Percentiles rank a stretch among this genome's conserved stretches.
Evolutionary conservation across 2,329 filamentous ascomycete genomes (phyloP).

Genomic region (Magnaporthiopsis incrustans): DNA sequence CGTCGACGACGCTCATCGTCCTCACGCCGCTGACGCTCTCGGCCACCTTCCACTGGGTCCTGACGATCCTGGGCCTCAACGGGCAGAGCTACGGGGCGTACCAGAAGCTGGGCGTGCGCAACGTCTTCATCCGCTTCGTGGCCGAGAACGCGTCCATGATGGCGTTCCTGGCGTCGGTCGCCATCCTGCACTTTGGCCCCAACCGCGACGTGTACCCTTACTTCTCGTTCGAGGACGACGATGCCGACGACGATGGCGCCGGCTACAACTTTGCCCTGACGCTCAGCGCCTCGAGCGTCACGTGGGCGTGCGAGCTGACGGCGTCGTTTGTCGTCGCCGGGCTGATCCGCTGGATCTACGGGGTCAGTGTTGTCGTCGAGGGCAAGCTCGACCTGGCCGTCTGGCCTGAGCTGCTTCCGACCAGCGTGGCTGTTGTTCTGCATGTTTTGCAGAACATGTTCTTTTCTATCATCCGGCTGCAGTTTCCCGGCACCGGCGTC

Average conservation of each 20-base stretch:
- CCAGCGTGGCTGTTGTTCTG: constrained; percentile 56
- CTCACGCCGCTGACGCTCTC: constrained; percentile 59
- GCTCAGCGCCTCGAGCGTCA: constrained; percentile 54
- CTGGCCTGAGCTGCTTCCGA: constrained; percentile 61
- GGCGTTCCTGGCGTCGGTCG: constrained; percentile 57
- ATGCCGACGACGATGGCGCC: constrained; percentile 29
- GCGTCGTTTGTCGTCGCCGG: constrained; percentile 52
- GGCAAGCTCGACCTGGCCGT: constrained; percentile 56
- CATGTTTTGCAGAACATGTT: constrained; percentile 67
- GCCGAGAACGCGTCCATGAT: constrained; percentile 62
- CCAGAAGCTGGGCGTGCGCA: constrained; percentile 57
- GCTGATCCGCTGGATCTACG: constrained; percentile 50
- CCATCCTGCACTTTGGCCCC: constrained; percentile 57
- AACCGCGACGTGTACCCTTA: constrained; percentile 65
- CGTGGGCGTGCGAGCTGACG: constrained; percentile 58
- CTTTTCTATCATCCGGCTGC: constrained; percentile 59
- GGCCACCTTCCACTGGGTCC: constrained; percentile 44
- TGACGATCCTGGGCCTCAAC: constrained; percentile 46
- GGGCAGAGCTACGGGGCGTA: constrained; percentile 54
- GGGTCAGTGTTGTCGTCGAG: constrained; percentile 55
- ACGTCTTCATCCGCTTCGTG: constrained; percentile 59
- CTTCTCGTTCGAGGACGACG: constrained; percentile 52
- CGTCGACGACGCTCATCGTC: constrained; percentile 54
- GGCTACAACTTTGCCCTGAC: constrained; percentile 55
- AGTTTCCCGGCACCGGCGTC: constrained; percentile 34